Evolutionary conservation across 495 filamentous ascomycete genomes (phyloP), one percentile per base, ranked within the genome.

Genomic region (Penicillium paradoxum): DNA sequence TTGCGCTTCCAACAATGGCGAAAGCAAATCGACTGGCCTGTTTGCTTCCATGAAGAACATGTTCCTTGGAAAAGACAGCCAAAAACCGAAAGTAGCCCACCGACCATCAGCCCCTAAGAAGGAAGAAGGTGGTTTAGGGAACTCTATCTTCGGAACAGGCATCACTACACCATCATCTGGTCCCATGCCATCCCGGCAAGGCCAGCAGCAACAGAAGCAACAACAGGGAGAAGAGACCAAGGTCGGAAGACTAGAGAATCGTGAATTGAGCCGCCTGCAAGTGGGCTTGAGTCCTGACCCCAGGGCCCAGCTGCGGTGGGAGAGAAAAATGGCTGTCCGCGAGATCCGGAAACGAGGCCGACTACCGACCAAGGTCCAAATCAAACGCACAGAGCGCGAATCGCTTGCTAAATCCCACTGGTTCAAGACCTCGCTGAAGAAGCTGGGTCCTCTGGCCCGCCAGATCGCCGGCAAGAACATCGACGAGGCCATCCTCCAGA

Each of bases 391-490:
- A 21, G 93, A 98, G 76, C 79, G 89, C 53, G 73, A 85, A 63
- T 73, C 79, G 38, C 59, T 80, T 2, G 78, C 74, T 62, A 83
- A 82, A 62, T 87, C 82, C 43, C 78, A 83, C 18, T 76, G 75
- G 56, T 71, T 96, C 54, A 84, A 89, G 64, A 96, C 93, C 0
- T 86, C 81, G 13, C 69, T 87, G 45, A 97, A 97, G 83, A 97
- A 97, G 76, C 78, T 98, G 44, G 83, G 82, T 4, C 79, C 83
- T 15, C 69, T 98, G 48, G 88, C 91, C 30, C 79, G 83, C 25
- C 93, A 97, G 74, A 93, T 98, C 62, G 74, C 80, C 0, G 93
- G 93, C 34, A 97, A 96, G 83, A 85, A 83, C 24, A 76, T 98
- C 59, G 89, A 89, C 37, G 92, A 98, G 27, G 93, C 93, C 13